Evolutionary conservation across 345 rosid species (phyloP).

Genomic region (Eucalyptus cloeziana): DNA sequence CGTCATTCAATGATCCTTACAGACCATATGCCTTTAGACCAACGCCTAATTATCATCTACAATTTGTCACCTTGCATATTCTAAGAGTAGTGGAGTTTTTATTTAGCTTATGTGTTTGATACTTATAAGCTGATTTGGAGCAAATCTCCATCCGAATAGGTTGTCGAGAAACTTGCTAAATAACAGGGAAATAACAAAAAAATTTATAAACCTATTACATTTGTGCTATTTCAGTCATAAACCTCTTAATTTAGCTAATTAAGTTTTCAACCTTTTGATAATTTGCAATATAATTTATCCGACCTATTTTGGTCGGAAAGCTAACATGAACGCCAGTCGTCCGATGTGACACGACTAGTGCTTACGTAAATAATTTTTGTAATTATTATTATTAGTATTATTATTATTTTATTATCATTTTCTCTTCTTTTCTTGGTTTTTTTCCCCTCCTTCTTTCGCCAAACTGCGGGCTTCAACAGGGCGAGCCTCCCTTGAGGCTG

Average conservation of each 20-base stretch:
- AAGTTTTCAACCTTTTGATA: background rate
- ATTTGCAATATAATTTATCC: too few relatives aligned
- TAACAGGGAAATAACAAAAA: background rate
- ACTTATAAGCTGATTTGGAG: background rate
- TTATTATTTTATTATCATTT: background rate
- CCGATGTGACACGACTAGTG: fast-evolving
- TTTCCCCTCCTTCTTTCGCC: fast-evolving
- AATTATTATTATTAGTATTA: too few relatives aligned
- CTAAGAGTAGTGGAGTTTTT: background rate
- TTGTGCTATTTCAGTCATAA: too few relatives aligned
- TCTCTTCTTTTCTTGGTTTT: background rate
- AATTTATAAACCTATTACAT: fast-evolving
- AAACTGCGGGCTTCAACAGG: fast-evolving
- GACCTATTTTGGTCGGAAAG: background rate
- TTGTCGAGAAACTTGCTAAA: background rate
- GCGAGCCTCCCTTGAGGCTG: background rate
- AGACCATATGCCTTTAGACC: background rate
- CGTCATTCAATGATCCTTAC: background rate
- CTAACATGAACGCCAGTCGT: fast-evolving
- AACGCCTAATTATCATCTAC: background rate
- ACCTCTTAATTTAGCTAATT: fast-evolving
- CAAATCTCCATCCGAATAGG: background rate
- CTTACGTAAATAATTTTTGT: too few relatives aligned
- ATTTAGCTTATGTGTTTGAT: background rate
- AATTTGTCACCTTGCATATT: background rate